Base-by-base conservation (phyloP, 192 early-diverging fungal genomes). In the Funneliformis geosporum region DNA sequence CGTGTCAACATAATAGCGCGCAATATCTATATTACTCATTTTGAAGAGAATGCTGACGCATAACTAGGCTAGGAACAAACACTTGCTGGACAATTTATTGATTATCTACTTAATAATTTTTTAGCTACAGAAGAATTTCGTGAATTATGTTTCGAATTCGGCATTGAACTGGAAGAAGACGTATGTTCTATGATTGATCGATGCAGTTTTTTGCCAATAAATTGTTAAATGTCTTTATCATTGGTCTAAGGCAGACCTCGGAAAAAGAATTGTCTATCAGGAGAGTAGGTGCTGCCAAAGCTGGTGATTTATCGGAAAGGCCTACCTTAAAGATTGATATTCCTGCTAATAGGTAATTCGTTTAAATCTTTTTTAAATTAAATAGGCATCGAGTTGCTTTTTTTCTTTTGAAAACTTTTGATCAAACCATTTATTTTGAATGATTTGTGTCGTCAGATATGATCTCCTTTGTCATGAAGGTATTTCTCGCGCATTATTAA, bases 141-240 rank as follows among this genome's bases (percentile, higher is more conserved):
- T 85, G 98, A 99, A 86, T 90, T 99, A 69, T 98, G 98, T 85
- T 99, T 99, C 88, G 93, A 96, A 84, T 98, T 96, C 85, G 98
- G 98, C 75, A 96, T 99, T 80, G 98, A 99, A 88, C 89, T 99
- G 50, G 98, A 99, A 80, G 98, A 99, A 84, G 96, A 97, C 85
- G 93, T 94, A 89, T 69, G 88, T 42, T 76, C 1, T n/a, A 40
- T 64, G n/a, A 21, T 61, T 23, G 14, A 33, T 9, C 40, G 23
- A 73, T 72, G 33, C 72, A 60, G 18, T 9, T 44, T 25, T 38
- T 39, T n/a, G 59, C 14, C 38, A 21, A 50, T 8, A 40, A n/a
- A 11, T 23, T 5, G 21, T n/a, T 68, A 42, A 40, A n/a, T n/a
- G n/a, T 21, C 21, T 7, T 77, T 11, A 23, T 55, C 10, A 23